Conservation (phyloP, 2,329 filamentous ascomycete species). For the Alternaria sp. region DNA sequence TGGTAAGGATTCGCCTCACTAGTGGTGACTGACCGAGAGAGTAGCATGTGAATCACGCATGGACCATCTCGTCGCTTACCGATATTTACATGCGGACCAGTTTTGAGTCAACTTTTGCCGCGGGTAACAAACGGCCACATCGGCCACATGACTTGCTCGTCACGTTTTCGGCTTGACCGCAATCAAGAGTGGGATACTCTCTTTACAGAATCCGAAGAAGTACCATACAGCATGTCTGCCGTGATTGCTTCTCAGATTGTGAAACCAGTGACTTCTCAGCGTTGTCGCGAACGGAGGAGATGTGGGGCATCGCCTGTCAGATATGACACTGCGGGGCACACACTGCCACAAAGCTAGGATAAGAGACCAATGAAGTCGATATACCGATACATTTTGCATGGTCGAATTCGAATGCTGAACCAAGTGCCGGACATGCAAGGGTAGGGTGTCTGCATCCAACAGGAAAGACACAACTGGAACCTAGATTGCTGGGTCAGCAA, state of each 20-base stretch:
- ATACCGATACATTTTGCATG: background rate
- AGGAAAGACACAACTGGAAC: background rate
- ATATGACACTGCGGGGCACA: background rate
- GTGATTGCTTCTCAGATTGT: background rate
- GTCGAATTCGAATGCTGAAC: background rate
- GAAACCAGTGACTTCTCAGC: background rate
- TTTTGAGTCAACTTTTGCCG: constrained; percentile 2
- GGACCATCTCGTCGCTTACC: background rate
- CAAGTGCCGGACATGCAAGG: background rate
- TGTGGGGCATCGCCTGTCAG: constrained; percentile 7
- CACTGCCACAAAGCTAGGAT: background rate
- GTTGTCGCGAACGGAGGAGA: background rate
- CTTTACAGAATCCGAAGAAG: background rate
- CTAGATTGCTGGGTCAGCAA: background rate
- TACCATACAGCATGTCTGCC: background rate
- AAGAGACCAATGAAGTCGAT: background rate
- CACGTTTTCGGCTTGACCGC: background rate
- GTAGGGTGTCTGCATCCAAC: background rate
- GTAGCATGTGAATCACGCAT: constrained; percentile 7
- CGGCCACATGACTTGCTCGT: background rate
- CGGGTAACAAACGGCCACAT: background rate
- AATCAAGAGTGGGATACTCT: background rate
- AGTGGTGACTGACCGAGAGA: background rate
- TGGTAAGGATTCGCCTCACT: constrained; percentile 6
- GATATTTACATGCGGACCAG: background rate